Evolutionary conservation across 2,329 filamentous ascomycete species (phyloP), one percentile per base, ranked within the genome.

Genomic region (Alternaria solani): DNA sequence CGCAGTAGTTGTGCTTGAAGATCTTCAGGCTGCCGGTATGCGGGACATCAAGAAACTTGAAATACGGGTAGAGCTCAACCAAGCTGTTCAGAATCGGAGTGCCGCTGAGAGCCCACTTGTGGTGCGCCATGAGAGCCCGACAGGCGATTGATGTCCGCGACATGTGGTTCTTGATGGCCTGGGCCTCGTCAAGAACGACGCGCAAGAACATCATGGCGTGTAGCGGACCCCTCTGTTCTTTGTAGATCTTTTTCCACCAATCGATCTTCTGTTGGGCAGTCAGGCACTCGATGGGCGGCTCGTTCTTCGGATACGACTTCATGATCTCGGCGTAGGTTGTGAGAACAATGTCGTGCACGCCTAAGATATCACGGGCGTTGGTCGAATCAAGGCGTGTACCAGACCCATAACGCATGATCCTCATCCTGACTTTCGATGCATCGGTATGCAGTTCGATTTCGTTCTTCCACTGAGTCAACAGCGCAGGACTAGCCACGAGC

Each of bases 171-270:
- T 87, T 88, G 61, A 89, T 86, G 0, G 66, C 66, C 51, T 88
- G 86, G 0, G 82, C 85, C 65, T 89, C 87, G 46, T 89, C 87
- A 0, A 88, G 74, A 1, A 88, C 80, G 4, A 89, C 61, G 1
- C 87, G 76, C 41, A 84, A 81, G 77, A 75, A 78, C 11, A 57
- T 38, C 48, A 75, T 73, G 9, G 66, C 57, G 48, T 79, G 77
- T 1, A 79, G 58, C 2, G 68, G 42, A 1, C 77, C 81, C 4
- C 80, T 69, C 0, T 78, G 48, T 0, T 69, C 61, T 1, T 74
- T 66, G 6, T 69, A 82, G 0, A 71, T 60, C 0, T 65, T 18
- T 11, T 65, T 60, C 75, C 79, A 82, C 69, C 76, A 84, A 0
- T 68, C 59, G 0, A 84, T 78, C 20, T 83, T 78, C 9, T 79